Percentiles rank a stretch among this genome's conserved stretches.
phyloP scores from a whole-genome alignment of 2,329 filamentous ascomycete species.

The Eutypella sp. region DNA sequence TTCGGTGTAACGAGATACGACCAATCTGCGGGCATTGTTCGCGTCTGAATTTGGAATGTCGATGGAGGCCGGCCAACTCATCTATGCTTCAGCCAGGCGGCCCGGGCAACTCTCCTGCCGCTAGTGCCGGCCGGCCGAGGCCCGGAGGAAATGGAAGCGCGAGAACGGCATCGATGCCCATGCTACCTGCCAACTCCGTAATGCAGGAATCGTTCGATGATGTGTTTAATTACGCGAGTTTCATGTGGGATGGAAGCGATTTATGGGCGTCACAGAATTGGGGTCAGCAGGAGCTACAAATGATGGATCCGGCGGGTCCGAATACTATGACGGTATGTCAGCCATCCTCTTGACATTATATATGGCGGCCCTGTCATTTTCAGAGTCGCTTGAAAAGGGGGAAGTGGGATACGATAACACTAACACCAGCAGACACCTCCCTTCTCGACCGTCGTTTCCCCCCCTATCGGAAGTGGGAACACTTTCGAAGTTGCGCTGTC shows the following conservation, averaged over 20 bases:
- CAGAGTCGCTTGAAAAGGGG: not conserved
- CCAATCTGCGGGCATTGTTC: slow-evolving; percentile 50
- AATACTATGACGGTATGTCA: slow-evolving; percentile 18
- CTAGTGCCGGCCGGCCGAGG: slow-evolving; percentile 4
- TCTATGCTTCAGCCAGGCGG: slow-evolving; percentile 10
- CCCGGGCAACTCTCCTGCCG: not conserved
- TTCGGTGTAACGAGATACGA: slow-evolving; percentile 49
- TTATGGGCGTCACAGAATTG: slow-evolving; percentile 24
- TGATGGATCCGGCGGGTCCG: slow-evolving; percentile 7
- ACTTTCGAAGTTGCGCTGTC: slow-evolving; percentile 4
- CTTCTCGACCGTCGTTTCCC: slow-evolving; percentile 4
- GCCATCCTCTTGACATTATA: no score
- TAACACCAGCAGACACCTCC: slow-evolving; percentile 4
- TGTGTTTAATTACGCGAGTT: slow-evolving; percentile 43
- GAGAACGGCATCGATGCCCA: slow-evolving; percentile 1
- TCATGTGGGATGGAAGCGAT: slow-evolving; percentile 40
- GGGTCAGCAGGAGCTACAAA: slow-evolving; percentile 5
- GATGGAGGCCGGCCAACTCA: slow-evolving; percentile 36
- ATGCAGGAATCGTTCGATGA: slow-evolving; percentile 29
- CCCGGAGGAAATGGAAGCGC: slow-evolving; percentile 5
- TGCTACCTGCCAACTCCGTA: slow-evolving; percentile 11
- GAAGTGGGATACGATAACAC: not conserved
- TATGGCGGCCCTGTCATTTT: not conserved
- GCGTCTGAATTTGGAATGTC: slow-evolving; percentile 47
- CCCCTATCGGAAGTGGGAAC: not conserved